These are phyloP conservation scores for Prunus mira DNA, from an alignment of 306 rosid genomes.

Conservation along the genomic window DNA sequence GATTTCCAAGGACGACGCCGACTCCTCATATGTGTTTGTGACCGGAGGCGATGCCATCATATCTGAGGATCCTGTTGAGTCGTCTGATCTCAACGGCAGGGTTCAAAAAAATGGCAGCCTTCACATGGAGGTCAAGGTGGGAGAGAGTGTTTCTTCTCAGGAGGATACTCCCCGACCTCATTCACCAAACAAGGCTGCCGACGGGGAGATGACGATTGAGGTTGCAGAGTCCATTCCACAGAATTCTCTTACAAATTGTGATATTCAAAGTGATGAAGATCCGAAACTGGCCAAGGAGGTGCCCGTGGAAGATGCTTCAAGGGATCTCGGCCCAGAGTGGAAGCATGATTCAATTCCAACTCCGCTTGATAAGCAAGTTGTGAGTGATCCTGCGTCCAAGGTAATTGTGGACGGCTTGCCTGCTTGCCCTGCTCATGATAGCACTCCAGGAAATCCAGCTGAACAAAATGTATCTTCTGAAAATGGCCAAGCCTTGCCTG, in stretches of 20 bases:
- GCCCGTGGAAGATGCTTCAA: neutral
- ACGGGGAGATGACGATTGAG: constrained; percentile 7
- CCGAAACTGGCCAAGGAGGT: neutral
- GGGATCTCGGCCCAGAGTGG: neutral
- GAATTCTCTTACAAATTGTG: neutral
- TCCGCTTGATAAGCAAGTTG: neutral
- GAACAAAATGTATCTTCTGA: constrained; percentile 17
- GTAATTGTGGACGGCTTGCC: constrained; percentile 8
- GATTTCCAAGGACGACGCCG: constrained; percentile 31
- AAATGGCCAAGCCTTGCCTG: neutral
- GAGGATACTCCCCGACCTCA: neutral
- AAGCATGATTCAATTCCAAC: neutral
- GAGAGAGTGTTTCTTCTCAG: neutral
- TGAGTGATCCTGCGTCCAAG: neutral
- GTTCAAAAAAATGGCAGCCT: neutral
- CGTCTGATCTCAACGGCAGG: constrained; percentile 36
- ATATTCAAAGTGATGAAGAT: neutral
- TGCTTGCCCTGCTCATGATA: constrained; percentile 4
- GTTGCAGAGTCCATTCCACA: constrained; percentile 1
- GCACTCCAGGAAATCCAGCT: neutral
- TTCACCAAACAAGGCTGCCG: neutral
- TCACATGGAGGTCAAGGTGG: neutral
- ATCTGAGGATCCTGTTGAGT: constrained; percentile 15
- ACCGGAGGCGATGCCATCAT: constrained; percentile 24
- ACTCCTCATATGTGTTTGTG: constrained; percentile 38